Conservation (phyloP, 2,329 filamentous ascomycete genomes). For the Diaporthe sp. region DNA sequence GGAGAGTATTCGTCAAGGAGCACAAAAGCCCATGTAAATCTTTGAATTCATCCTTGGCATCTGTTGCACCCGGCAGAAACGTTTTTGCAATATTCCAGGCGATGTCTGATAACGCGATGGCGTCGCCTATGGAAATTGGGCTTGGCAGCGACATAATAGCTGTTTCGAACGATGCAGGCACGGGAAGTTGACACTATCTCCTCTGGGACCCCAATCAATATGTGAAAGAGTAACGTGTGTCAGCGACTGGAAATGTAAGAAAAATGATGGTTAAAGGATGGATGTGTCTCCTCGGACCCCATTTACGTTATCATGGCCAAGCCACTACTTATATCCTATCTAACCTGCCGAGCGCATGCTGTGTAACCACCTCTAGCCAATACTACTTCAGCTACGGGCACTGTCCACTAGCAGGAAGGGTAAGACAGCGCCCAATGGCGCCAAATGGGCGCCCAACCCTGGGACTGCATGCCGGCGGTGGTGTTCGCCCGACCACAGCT, state of each 20-base stretch:
- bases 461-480: too few relatives aligned
- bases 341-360: background rate
- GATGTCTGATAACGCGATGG: background rate
- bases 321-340: background rate
- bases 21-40: background rate
- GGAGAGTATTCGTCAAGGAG: background rate
- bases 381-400: background rate
- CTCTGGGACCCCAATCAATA: too few relatives aligned
- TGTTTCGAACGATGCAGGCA: too few relatives aligned
- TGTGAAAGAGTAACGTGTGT: too few relatives aligned
- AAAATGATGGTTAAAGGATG: background rate
- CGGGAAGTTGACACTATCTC: too few relatives aligned
- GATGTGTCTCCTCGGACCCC: background rate
- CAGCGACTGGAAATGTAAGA: background rate
- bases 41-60: background rate
- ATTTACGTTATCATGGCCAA: background rate
- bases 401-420: background rate
- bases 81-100: background rate
- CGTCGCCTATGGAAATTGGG: conserved; percentile 1
- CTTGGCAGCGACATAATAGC: background rate
- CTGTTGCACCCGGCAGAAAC: background rate
- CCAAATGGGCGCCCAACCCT: too few relatives aligned
- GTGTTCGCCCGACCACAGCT: too few relatives aligned
- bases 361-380: background rate
- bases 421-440: too few relatives aligned